phyloP scores from a whole-genome alignment of 306 rosid species.

The Prunus mira region DNA sequence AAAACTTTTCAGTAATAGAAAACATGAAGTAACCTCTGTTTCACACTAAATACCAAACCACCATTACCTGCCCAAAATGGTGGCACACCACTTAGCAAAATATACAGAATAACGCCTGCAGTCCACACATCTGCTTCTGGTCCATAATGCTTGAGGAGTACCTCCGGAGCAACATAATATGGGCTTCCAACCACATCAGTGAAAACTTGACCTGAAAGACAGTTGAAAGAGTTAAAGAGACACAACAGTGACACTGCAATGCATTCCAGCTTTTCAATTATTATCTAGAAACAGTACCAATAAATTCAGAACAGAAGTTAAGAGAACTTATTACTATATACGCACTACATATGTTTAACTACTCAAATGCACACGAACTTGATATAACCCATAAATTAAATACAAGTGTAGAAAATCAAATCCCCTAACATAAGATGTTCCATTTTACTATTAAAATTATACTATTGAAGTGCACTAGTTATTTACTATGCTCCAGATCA shows the following conservation, averaged over 20 bases:
- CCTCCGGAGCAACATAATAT: constrained; percentile 97
- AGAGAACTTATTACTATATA: not conserved
- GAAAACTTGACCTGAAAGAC: constrained; percentile 72
- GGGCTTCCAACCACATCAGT: constrained; percentile 98
- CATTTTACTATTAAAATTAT: not conserved
- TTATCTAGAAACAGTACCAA: constrained; percentile 1
- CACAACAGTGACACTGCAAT: not conserved
- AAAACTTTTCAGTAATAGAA: constrained; percentile 28
- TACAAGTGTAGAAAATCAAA: not conserved
- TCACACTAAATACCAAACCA: constrained; percentile 3
- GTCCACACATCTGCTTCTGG: constrained; percentile 98
- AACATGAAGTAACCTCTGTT: constrained; percentile 14
- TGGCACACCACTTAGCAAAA: constrained; percentile 88
- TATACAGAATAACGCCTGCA: constrained; percentile 87
- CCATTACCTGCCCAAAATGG: constrained; percentile 93
- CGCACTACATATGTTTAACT: not conserved
- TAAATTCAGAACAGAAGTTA: not conserved
- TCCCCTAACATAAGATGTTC: not conserved
- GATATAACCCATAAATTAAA: not conserved
- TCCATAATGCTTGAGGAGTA: constrained; percentile 92
- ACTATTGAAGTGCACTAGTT: not conserved
- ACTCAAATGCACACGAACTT: not conserved
- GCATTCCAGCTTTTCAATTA: constrained; percentile 3
- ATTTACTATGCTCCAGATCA: not conserved
- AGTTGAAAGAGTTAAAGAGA: constrained; percentile 28